Base-by-base conservation (phyloP, 2,329 filamentous ascomycete genomes). In the Talaromyces funiculosus region DNA sequence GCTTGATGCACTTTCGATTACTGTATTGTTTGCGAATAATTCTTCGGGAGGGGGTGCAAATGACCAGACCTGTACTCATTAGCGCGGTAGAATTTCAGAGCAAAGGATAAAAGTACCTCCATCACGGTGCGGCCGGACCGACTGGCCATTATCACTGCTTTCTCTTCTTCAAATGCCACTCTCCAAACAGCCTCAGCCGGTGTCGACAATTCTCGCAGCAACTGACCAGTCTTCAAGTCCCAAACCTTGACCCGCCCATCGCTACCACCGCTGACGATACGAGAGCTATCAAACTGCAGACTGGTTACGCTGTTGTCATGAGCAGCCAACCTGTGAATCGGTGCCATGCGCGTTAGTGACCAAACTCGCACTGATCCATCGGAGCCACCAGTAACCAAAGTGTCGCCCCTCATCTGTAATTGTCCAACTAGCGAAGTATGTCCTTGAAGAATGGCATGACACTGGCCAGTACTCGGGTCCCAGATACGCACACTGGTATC, bases 221-320 rank as follows among this genome's bases (percentile, higher is more conserved):
- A 82, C 61, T 90, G 88, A 3, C 94, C 94, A 2, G 90, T 94
- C 75, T 94, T 92, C 62, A 97, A 80, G 77, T 96, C 93, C 94
- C 94, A 99, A 59, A 99, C 92, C 77, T 97, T 99, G 65, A 99
- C 94, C 57, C 94, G 84, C n/a, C 94, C 94, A 75, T 99, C 94
- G 68, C 90, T 96, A 54, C 94, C 95, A 67, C 94, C 94, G 71
- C 91, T 96, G 60, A 99, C 92, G 62, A 99, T 94, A 59, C 94
- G 85, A 24, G 89, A 92, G 71, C 97, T 92, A 70, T 99, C 94
- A 72, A 99, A 99, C 71, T 99, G 94, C 66, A 99, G 80, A 74
- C 92, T 97, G 0, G 94, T 99, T 57, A 99, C 94, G 72, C 92
- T 97, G 75, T 99, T 99, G 75, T 99, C 94, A 73, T 99, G 94